These are phyloP conservation scores for Rhizopus delemar DNA, from an alignment of 371 early-diverging fungal genomes.

Conservation along the genomic window DNA sequence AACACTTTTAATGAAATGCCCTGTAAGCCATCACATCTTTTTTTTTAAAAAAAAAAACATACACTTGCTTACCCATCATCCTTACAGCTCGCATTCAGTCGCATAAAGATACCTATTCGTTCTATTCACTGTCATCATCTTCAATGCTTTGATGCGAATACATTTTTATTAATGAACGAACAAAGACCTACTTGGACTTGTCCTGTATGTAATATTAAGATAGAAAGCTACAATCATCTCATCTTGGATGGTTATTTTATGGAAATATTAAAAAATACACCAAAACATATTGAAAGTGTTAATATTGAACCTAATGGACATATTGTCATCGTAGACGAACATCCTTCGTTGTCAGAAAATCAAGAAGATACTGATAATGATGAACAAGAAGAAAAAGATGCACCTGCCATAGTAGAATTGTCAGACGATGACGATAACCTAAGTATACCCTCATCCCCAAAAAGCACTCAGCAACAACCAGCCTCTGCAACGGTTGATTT, in stretches of 20 bases:
- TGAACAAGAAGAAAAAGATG: slow-evolving; percentile 9
- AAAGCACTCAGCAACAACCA: too few relatives aligned
- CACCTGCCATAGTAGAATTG: slow-evolving; percentile 6
- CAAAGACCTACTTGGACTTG: slow-evolving; percentile 74
- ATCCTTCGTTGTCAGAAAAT: slow-evolving; percentile 25
- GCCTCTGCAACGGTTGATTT: slow-evolving; percentile 44
- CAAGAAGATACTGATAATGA: slow-evolving; percentile 13
- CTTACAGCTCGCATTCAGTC: slow-evolving; percentile 58
- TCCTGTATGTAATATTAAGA: slow-evolving; percentile 66
- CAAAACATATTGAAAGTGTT: slow-evolving; percentile 55
- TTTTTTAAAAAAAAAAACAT: slow-evolving; percentile 16
- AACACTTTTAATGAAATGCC: slow-evolving; percentile 59
- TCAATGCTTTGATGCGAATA: slow-evolving; percentile 76
- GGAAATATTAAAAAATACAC: slow-evolving; percentile 57
- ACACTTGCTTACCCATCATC: slow-evolving; percentile 24
- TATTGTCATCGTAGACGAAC: slow-evolving; percentile 48
- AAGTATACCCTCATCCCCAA: slow-evolving; percentile 5
- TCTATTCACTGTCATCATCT: slow-evolving; percentile 64
- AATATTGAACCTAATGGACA: slow-evolving; percentile 63
- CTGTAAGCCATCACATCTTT: slow-evolving; percentile 35
- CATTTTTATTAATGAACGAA: slow-evolving; percentile 70
- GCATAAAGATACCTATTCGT: slow-evolving; percentile 66
- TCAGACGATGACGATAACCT: slow-evolving; percentile 14
- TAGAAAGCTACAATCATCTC: slow-evolving; percentile 61
- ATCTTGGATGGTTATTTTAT: slow-evolving; percentile 69